Base-by-base conservation (phyloP, 352 stramenopile genomes). In the Globisporangium echinulatum region DNA sequence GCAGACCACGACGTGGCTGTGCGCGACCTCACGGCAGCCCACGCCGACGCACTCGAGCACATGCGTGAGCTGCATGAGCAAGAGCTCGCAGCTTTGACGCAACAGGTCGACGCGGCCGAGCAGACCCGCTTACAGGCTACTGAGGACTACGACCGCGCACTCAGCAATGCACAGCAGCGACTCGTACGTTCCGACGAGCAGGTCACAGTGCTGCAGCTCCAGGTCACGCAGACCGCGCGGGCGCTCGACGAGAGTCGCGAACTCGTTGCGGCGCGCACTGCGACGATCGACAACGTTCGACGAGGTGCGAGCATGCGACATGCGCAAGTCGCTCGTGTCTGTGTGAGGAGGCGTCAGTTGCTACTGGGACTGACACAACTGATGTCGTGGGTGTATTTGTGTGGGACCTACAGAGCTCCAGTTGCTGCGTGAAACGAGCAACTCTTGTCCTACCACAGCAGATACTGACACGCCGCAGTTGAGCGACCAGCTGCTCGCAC, bases 261-360 rank as follows among this genome's bases (percentile, higher is more conserved):
- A 43, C 56, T 73, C 3, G 50, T 81, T 4, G 61, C 54, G 0
- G 67, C 61, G 1, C 77, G 71, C 47, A 77, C 70, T 11, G 68
- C 74, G 13, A 83, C 74, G 38, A 72, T 85, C 17, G 72, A 82
- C 17, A 86, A 68, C 46, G 56, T 86, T 17, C 74, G 74, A n/a
- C 85, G 84, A 72, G 66, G 71, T 75, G 62, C 33, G 19, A 13
- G 50, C 25, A 33, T 33, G 25, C 25, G 25, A 33, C 25, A 33
- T 33, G 25, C 25, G 25, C 25, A 33, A 2, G 25, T 33, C 25
- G 25, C 25, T 33, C 25, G 25, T 33, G 25, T 33, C 25, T 33
- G 5, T 3, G 54, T 40, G 13, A 33, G 11, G 36, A 4, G 3
- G 46, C 10, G 52, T 25, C 36, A 40, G 1, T 38, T 33, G 25